phyloP scores from a whole-genome alignment of 2,329 filamentous ascomycete species.

The Sordariomycetes sp. region DNA sequence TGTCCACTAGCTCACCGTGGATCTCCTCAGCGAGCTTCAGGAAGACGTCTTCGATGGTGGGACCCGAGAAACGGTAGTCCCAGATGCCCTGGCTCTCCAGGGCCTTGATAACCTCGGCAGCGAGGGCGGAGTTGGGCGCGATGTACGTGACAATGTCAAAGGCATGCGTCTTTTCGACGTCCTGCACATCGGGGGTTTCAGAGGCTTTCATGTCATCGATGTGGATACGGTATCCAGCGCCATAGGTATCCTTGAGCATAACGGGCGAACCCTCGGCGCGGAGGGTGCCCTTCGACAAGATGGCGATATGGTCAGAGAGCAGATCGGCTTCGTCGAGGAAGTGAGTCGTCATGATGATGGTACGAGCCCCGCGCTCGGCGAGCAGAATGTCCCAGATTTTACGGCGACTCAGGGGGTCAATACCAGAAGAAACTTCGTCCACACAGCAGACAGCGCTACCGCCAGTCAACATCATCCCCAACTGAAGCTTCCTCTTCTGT shows the following conservation, averaged over 20 bases:
- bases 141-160: constrained; percentile 65
- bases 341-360: constrained; percentile 81
- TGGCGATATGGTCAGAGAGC: constrained; percentile 76
- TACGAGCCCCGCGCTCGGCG: constrained; percentile 67
- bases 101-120: constrained; percentile 55
- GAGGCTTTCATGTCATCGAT: constrained; percentile 30
- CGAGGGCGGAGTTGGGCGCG: constrained; percentile 54
- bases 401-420: constrained; percentile 73
- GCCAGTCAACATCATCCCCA: constrained; percentile 92
- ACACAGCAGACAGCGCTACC: constrained; percentile 80
- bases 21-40: constrained; percentile 74
- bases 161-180: constrained; percentile 40
- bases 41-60: constrained; percentile 89
- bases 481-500: constrained; percentile 82
- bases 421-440: constrained; percentile 79
- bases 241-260: constrained; percentile 68
- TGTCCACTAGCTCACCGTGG: background rate
- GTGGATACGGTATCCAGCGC: constrained; percentile 75
- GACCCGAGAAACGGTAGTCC: constrained; percentile 77
- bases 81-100: constrained; percentile 54
- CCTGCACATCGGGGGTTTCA: constrained; percentile 35
- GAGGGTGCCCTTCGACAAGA: constrained; percentile 72
- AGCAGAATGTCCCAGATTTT: constrained; percentile 94
- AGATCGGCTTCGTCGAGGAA: constrained; percentile 90
- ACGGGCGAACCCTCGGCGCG: constrained; percentile 76